Percentiles rank a stretch among this genome's conserved stretches.
Conservation (phyloP, 2,329 filamentous ascomycete genomes). For the Dothideomycetes sp. region DNA sequence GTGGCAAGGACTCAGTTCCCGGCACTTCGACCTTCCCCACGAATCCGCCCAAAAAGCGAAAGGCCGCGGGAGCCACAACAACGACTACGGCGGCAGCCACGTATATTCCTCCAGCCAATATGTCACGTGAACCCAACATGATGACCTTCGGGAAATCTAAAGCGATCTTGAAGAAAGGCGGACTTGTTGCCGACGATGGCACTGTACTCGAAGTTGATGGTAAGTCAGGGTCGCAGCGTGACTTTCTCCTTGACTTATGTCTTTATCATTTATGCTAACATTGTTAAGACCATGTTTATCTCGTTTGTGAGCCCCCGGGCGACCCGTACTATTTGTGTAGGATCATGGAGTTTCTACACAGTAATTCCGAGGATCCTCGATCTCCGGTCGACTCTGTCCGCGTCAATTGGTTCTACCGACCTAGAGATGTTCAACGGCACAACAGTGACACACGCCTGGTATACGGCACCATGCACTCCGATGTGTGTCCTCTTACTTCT, state of each 20-base stretch:
- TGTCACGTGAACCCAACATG: conserved; percentile 63
- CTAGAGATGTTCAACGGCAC: conserved; percentile 89
- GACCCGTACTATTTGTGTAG: conserved; percentile 96
- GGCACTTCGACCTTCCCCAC: conserved; percentile 49
- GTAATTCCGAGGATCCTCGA: conserved; percentile 56
- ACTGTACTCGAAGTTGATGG: conserved; percentile 75
- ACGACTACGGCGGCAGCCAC: conserved; percentile 12
- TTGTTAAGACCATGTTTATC: conserved; percentile 69
- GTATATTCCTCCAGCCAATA: conserved; percentile 29
- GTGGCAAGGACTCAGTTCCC: conserved; percentile 24
- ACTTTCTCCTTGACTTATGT: too few relatives aligned
- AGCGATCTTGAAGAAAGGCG: conserved; percentile 59
- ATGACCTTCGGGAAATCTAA: conserved; percentile 71
- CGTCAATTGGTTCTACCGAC: conserved; percentile 97
- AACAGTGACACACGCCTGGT: conserved; percentile 82
- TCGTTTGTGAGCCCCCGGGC: conserved; percentile 92
- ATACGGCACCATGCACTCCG: conserved; percentile 97
- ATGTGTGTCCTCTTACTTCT: conserved; percentile 84
- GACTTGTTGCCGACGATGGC: conserved; percentile 82
- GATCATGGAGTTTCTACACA: conserved; percentile 95
- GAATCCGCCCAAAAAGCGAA: conserved; percentile 67
- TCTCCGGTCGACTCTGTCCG: conserved; percentile 75
- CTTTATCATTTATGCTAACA: conserved; percentile 28
- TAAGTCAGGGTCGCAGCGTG: conserved; percentile 42
- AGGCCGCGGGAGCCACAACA: conserved; percentile 46